A percentile compares a stretch with the other conserved stretches of the same genome.
Evolutionary conservation across 768 basidiomycete species (phyloP).

Genomic region (Termitomyces sp.): DNA sequence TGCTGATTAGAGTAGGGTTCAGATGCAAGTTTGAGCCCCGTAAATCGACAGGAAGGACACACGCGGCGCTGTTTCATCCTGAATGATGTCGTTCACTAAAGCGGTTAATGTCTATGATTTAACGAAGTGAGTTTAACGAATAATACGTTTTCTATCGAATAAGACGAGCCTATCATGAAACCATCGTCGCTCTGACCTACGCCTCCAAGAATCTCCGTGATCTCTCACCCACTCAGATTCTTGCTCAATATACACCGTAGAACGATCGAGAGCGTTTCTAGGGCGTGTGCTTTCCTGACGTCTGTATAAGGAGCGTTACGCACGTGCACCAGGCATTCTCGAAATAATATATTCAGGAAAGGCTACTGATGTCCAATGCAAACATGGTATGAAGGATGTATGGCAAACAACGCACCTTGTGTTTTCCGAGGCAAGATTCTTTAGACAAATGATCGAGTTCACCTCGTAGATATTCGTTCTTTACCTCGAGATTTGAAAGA

Average conservation of each 20-base stretch:
- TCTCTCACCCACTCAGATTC: constrained; percentile 64
- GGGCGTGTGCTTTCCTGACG: constrained; percentile 38
- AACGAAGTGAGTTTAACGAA: not conserved
- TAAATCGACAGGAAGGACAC: constrained; percentile 7
- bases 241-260: constrained; percentile 50
- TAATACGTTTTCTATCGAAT: not conserved
- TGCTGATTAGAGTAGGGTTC: constrained; percentile 28
- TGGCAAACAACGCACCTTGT: constrained; percentile 43
- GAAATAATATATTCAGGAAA: constrained; percentile 46
- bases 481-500: constrained; percentile 49
- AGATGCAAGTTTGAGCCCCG: not conserved
- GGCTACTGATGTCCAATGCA: constrained; percentile 38
- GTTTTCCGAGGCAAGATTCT: constrained; percentile 41
- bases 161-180: constrained; percentile 41
- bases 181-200: constrained; percentile 53
- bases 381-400: not conserved
- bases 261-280: constrained; percentile 48
- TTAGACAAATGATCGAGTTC: constrained; percentile 40
- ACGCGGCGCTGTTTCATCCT: constrained; percentile 44
- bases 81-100: constrained; percentile 42
- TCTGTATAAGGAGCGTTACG: constrained; percentile 30
- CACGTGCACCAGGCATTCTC: constrained; percentile 38
- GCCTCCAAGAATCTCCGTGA: constrained; percentile 65
- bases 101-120: constrained; percentile 43
- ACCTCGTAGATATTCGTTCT: constrained; percentile 39